Conservation (phyloP, 2,329 filamentous ascomycete genomes). For the Curvularia verruculosa region DNA sequence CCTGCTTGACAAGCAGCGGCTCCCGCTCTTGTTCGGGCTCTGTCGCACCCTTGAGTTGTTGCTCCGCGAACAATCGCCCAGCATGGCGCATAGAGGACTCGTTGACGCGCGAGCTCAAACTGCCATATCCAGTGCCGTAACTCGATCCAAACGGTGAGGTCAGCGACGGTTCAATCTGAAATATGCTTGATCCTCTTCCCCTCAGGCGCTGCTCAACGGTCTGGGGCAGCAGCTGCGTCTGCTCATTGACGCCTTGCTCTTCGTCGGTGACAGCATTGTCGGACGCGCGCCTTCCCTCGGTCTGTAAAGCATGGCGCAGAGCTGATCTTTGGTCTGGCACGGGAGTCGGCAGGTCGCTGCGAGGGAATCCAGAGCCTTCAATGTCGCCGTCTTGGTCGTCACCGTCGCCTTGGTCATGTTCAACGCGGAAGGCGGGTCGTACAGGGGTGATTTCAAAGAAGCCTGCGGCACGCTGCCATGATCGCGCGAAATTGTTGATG, state of each 20-base stretch:
- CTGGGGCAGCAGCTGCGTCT: constrained; percentile 37
- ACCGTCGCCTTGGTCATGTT: constrained; percentile 39
- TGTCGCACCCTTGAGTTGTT: constrained; percentile 51
- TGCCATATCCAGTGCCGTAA: constrained; percentile 69
- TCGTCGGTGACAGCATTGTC: constrained; percentile 48
- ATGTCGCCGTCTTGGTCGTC: constrained; percentile 37
- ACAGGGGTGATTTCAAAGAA: constrained; percentile 88
- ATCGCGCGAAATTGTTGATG: constrained; percentile 89
- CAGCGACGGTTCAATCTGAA: constrained; percentile 60
- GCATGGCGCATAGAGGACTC: constrained; percentile 64
- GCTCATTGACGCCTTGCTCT: constrained; percentile 41
- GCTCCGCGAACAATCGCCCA: constrained; percentile 57
- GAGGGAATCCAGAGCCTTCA: constrained; percentile 43
- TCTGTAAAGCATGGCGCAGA: constrained; percentile 50
- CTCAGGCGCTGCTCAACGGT: constrained; percentile 37
- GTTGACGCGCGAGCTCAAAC: constrained; percentile 62
- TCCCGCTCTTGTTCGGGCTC: constrained; percentile 60
- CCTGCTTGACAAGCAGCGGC: constrained; percentile 83
- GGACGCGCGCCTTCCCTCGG: constrained; percentile 44
- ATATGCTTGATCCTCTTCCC: constrained; percentile 52
- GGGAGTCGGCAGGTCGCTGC: constrained; percentile 36
- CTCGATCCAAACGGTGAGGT: constrained; percentile 74
- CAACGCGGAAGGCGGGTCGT: constrained; percentile 71
- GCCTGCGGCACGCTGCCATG: constrained; percentile 87
- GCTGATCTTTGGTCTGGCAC: constrained; percentile 51